phyloP scores from a whole-genome alignment of 2,329 filamentous ascomycete genomes.

The Phaeosphaeriaceae sp. region DNA sequence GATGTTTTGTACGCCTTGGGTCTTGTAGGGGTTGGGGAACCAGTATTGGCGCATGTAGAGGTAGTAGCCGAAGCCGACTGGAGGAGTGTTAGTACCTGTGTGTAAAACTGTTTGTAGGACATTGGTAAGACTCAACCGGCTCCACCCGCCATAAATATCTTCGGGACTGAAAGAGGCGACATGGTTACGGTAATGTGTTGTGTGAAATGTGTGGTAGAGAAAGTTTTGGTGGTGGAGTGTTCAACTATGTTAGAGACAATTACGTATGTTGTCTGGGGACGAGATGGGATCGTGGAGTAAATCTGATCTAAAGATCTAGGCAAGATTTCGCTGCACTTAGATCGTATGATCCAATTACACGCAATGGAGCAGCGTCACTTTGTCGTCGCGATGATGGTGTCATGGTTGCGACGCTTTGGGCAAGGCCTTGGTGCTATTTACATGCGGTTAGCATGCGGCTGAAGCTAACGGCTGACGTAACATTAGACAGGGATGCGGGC shows the following conservation, averaged over 20 bases:
- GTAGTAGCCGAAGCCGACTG: slow-evolving; percentile 46
- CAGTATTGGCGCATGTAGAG: slow-evolving; percentile 47
- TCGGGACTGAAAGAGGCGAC: slow-evolving; percentile 43
- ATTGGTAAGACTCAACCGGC: too few relatives aligned
- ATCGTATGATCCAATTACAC: slow-evolving; percentile 11
- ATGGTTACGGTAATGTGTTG: slow-evolving; percentile 17
- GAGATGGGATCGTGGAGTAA: not conserved
- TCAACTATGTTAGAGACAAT: not conserved
- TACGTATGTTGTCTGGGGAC: not conserved
- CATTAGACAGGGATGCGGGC: not conserved
- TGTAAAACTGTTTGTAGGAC: too few relatives aligned
- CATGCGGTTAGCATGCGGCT: slow-evolving; percentile 23
- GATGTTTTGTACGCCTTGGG: slow-evolving; percentile 42
- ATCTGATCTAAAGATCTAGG: not conserved
- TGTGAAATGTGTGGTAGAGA: slow-evolving; percentile 2
- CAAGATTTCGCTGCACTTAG: not conserved
- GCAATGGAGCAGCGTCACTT: slow-evolving; percentile 15
- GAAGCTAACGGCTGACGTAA: slow-evolving; percentile 25
- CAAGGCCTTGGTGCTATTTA: slow-evolving; percentile 19
- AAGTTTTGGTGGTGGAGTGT: not conserved
- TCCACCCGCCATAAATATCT: slow-evolving; percentile 48
- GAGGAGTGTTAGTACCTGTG: too few relatives aligned
- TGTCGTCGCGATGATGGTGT: slow-evolving; percentile 36
- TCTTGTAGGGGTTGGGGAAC: slow-evolving; percentile 49
- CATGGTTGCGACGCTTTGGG: slow-evolving; percentile 33